These are phyloP conservation scores for Monotropa hypopitys DNA, from an alignment of 179 eudicot species.

Conservation along the genomic window DNA sequence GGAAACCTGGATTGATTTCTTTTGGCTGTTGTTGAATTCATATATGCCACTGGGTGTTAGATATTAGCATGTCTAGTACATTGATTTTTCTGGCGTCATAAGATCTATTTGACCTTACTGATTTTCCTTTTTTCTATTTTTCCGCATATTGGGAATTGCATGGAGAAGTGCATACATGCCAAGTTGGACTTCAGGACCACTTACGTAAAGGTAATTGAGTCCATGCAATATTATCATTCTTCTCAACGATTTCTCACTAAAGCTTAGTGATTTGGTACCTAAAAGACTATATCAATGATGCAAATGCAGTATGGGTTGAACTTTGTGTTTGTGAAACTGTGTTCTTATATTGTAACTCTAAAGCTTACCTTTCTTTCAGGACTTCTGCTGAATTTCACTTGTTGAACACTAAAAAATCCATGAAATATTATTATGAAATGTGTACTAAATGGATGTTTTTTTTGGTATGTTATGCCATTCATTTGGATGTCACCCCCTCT, in stretches of 20 bases:
- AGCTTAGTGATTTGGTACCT: background rate
- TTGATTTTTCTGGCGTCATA: background rate
- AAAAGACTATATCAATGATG: background rate
- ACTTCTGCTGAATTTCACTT: too few relatives aligned
- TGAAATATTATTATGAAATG: too few relatives aligned
- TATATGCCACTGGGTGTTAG: background rate
- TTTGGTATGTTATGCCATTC: too few relatives aligned
- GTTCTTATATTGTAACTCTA: background rate
- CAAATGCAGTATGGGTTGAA: background rate
- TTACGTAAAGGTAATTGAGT: conserved; percentile 15
- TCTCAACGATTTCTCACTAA: background rate
- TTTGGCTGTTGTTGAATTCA: background rate
- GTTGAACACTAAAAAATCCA: too few relatives aligned
- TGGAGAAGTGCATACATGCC: conserved; percentile 29
- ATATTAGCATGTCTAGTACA: background rate
- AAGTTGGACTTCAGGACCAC: conserved; percentile 21
- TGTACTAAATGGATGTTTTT: too few relatives aligned
- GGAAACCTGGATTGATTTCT: background rate
- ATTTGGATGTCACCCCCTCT: too few relatives aligned
- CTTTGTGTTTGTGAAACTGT: background rate
- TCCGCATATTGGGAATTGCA: conserved; percentile 4
- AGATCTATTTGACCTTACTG: conserved; percentile 3
- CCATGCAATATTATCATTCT: background rate
- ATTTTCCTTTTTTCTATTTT: background rate
- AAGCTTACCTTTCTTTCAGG: too few relatives aligned